Conservation (phyloP, 306 rosid genomes). For the Senna tora region DNA sequence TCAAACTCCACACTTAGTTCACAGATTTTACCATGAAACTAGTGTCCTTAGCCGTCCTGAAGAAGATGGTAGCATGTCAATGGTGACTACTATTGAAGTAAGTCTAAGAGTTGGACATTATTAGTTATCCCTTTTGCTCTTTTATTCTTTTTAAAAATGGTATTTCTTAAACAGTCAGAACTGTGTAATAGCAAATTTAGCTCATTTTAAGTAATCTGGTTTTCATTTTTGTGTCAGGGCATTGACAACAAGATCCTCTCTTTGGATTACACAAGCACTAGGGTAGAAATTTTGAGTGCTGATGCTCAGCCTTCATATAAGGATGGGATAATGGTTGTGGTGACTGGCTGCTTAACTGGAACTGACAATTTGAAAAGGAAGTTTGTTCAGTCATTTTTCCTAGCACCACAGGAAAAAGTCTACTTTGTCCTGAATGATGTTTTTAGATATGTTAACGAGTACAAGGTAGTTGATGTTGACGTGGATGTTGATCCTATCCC, state of each 20-base stretch:
- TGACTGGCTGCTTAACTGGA: constrained; percentile 69
- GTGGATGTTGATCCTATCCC: constrained; percentile 40
- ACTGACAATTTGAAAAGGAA: constrained; percentile 51
- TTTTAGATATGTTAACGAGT: constrained; percentile 61
- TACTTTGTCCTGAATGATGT: constrained; percentile 75
- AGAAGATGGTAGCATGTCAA: constrained; percentile 50
- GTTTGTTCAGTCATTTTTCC: constrained; percentile 72
- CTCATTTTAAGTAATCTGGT: not conserved
- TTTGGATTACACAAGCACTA: constrained; percentile 43
- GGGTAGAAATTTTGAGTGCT: constrained; percentile 60
- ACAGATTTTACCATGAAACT: constrained; percentile 52
- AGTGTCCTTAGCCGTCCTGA: constrained; percentile 68
- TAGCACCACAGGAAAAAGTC: constrained; percentile 69
- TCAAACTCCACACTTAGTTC: constrained; percentile 40
- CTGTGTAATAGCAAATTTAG: not conserved
- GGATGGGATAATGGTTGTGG: constrained; percentile 69
- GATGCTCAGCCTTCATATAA: constrained; percentile 68
- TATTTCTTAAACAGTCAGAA: not conserved
- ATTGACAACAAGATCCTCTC: constrained; percentile 62
- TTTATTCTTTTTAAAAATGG: not conserved
- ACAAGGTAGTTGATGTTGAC: constrained; percentile 19
- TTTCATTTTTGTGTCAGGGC: constrained; percentile 44
- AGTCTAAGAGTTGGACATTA: constrained; percentile 1
- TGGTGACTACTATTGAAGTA: constrained; percentile 51
- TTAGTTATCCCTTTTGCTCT: not conserved